Evolutionary conservation across 805 yeast species (phyloP).

Genomic region (Schizosaccharomyces pombe): ASM294v3 CU329670.1:4309501-4310000

Average conservation of each 20-base stretch:
- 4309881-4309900: too few relatives aligned
- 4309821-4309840: too few relatives aligned
- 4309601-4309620: constrained; percentile 55
- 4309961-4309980: too few relatives aligned
- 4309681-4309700: constrained; percentile 34
- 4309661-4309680: constrained; percentile 25
- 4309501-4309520: constrained; percentile 63
- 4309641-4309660: constrained; percentile 22
- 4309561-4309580: constrained; percentile 37
- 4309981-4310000: too few relatives aligned
- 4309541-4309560: constrained; percentile 40
- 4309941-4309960: too few relatives aligned
- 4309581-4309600: constrained; percentile 66
- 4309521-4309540: constrained; percentile 53
- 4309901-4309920: too few relatives aligned
- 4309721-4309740: constrained; percentile 36
- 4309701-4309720: constrained; percentile 31
- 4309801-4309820: too few relatives aligned
- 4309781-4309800: not conserved
- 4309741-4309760: constrained; percentile 43
- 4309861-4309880: not conserved
- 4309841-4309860: not conserved
- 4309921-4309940: too few relatives aligned
- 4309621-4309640: constrained; percentile 21
- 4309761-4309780: constrained; percentile 18